A percentile compares a stretch with the other conserved stretches of the same genome.
Evolutionary conservation across 2,329 filamentous ascomycete species (phyloP).

Genomic region (Elsinoe necatrix): DNA sequence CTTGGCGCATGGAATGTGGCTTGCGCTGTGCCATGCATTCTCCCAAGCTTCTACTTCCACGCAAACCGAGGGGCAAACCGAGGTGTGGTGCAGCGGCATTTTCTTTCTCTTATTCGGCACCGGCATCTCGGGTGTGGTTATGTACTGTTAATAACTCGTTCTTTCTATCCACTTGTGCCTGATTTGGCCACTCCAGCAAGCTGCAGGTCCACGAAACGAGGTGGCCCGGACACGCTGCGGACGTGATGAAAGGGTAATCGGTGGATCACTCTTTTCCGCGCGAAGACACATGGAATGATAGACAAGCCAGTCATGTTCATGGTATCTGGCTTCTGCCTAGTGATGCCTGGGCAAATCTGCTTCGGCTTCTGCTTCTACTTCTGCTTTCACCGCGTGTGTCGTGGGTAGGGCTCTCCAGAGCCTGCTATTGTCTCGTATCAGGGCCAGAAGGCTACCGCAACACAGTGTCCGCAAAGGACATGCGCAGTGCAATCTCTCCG

Average conservation of each 20-base stretch:
- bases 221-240: not conserved
- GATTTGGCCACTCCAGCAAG: not conserved
- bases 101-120: conserved; percentile 4
- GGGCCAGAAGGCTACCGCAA: not conserved
- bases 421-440: not conserved
- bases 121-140: not conserved
- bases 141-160: not conserved
- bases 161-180: not conserved
- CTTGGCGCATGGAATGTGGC: conserved; percentile 12
- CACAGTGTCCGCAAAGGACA: not conserved
- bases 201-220: conserved; percentile 4
- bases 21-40: not conserved
- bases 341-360: not conserved
- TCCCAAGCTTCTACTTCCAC: conserved; percentile 5
- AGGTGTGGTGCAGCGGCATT: not conserved
- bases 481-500: not conserved
- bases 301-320: not conserved
- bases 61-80: not conserved
- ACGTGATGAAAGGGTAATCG: not conserved
- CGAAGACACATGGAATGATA: not conserved
- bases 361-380: too few species aligned
- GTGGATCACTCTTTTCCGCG: not conserved
- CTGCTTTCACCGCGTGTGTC: not conserved
- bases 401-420: not conserved
- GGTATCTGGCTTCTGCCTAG: not conserved